phyloP scores from a whole-genome alignment of 2,329 filamentous ascomycete genomes.

The Cyanodermella asteris region DNA sequence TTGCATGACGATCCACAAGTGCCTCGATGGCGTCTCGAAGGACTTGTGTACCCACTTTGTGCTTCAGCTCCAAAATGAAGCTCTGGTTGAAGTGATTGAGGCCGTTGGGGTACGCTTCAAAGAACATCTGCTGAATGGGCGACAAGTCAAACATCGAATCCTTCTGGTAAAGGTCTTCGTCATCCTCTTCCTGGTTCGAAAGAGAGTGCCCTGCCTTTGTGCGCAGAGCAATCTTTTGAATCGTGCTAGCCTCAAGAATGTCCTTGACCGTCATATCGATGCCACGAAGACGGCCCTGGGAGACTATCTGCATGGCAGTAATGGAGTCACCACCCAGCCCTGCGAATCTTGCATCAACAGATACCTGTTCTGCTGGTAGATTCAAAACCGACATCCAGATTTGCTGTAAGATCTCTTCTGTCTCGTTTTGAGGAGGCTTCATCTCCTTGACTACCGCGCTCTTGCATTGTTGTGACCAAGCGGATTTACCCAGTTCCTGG shows the following conservation, averaged over 20 bases:
- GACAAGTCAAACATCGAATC: constrained; percentile 9
- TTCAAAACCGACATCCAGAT: constrained; percentile 6
- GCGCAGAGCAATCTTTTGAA: constrained; percentile 14
- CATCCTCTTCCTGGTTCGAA: constrained; percentile 5
- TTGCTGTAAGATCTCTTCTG: constrained; percentile 2
- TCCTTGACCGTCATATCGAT: constrained; percentile 26
- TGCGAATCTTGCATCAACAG: constrained; percentile 18
- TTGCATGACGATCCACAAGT: constrained; percentile 16
- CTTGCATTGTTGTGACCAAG: constrained; percentile 3
- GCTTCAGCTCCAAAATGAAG: constrained; percentile 6
- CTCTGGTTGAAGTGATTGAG: constrained; percentile 11
- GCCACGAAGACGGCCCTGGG: constrained; percentile 23
- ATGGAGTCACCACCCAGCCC: constrained; percentile 27
- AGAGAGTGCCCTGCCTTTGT: constrained; percentile 13
- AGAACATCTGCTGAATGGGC: constrained; percentile 11
- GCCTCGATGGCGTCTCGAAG: constrained; percentile 12
- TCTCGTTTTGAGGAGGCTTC: constrained; percentile 3
- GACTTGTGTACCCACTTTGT: constrained; percentile 6
- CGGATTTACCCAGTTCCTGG: constrained; percentile 3
- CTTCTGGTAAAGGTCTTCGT: too few species aligned
- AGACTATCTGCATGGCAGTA: constrained; percentile 27
- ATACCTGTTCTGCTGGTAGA: constrained; percentile 10
- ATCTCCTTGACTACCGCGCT: not conserved
- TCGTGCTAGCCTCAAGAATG: constrained; percentile 25
- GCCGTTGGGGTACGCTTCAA: constrained; percentile 5